Percentiles rank a stretch among this genome's conserved stretches.
Evolutionary conservation across 2,329 filamentous ascomycete genomes (phyloP).

Genomic region (Cadophora gregata): DNA sequence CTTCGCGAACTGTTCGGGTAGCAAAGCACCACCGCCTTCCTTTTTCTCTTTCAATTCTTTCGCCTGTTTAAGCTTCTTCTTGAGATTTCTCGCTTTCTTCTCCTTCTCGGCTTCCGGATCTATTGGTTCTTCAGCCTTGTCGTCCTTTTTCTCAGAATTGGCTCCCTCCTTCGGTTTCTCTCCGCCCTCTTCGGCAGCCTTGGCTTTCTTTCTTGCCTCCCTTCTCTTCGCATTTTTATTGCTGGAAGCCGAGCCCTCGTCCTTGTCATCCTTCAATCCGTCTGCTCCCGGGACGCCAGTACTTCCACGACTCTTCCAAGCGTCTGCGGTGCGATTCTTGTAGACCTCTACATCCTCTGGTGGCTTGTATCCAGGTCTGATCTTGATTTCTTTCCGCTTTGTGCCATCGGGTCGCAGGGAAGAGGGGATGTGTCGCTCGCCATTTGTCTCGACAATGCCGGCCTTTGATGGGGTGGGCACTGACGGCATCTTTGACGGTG

Average conservation of each 20-base stretch:
- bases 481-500: slow-evolving; percentile 44
- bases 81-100: slow-evolving; percentile 89
- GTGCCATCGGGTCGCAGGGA: slow-evolving; percentile 87
- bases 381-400: slow-evolving; percentile 91
- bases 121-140: slow-evolving; percentile 50
- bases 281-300: slow-evolving; percentile 79
- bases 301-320: slow-evolving; percentile 76
- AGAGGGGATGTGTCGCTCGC: slow-evolving; percentile 87
- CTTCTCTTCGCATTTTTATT: slow-evolving; percentile 88
- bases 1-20: slow-evolving; percentile 96
- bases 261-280: slow-evolving; percentile 54
- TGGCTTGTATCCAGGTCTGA: slow-evolving; percentile 90
- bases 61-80: slow-evolving; percentile 95
- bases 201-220: slow-evolving; percentile 68
- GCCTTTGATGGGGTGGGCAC: slow-evolving; percentile 59
- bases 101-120: slow-evolving; percentile 81
- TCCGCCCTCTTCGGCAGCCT: slow-evolving; percentile 45
- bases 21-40: slow-evolving; percentile 78
- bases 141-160: slow-evolving; percentile 34
- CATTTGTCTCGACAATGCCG: slow-evolving; percentile 77
- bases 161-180: slow-evolving; percentile 51
- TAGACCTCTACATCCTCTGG: slow-evolving; percentile 97
- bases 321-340: slow-evolving; percentile 88
- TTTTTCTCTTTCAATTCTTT: slow-evolving; percentile 91
- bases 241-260: slow-evolving; percentile 57